phyloP scores from a whole-genome alignment of 306 rosid genomes.

The Fagus crenata region DNA sequence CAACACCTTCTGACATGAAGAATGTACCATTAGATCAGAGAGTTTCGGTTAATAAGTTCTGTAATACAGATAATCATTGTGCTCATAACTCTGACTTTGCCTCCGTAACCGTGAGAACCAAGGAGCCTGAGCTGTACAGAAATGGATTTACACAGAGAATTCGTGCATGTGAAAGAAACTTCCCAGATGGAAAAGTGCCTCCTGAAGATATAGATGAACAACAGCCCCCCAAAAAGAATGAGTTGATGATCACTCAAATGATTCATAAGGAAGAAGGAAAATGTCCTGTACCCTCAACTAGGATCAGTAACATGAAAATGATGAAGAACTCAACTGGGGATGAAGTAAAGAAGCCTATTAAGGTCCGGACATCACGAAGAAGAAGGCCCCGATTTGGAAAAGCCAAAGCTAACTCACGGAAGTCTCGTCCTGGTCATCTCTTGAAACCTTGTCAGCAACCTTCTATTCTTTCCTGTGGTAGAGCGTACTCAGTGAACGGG shows the following conservation, averaged over 20 bases:
- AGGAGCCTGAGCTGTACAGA: constrained; percentile 50
- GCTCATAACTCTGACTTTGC: constrained; percentile 47
- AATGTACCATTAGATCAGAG: constrained; percentile 23
- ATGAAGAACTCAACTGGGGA: constrained; percentile 20
- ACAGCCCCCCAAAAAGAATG: constrained; percentile 29
- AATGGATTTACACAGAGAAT: constrained; percentile 69
- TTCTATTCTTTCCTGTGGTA: constrained; percentile 35
- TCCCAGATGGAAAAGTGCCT: constrained; percentile 39
- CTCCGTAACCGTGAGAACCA: constrained; percentile 51
- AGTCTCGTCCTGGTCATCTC: constrained; percentile 20
- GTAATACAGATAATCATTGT: constrained; percentile 32
- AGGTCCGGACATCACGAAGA: constrained; percentile 33
- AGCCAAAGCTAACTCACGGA: constrained; percentile 23
- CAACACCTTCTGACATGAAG: constrained; percentile 33
- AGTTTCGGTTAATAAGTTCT: constrained; percentile 29
- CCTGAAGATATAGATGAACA: constrained; percentile 32
- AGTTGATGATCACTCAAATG: constrained; percentile 31
- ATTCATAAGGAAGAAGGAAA: constrained; percentile 33
- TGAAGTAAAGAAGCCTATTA: constrained; percentile 36
- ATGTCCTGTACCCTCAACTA: constrained; percentile 6
- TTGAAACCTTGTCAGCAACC: constrained; percentile 31
- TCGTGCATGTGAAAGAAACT: constrained; percentile 63
- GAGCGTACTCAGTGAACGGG: constrained; percentile 5
- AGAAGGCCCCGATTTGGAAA: constrained; percentile 39
- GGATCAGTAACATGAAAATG: constrained; percentile 23